Evolutionary conservation across 495 filamentous ascomycete species (phyloP), one percentile per base, ranked within the genome.

Genomic region (Penicillium tannophilum): DNA sequence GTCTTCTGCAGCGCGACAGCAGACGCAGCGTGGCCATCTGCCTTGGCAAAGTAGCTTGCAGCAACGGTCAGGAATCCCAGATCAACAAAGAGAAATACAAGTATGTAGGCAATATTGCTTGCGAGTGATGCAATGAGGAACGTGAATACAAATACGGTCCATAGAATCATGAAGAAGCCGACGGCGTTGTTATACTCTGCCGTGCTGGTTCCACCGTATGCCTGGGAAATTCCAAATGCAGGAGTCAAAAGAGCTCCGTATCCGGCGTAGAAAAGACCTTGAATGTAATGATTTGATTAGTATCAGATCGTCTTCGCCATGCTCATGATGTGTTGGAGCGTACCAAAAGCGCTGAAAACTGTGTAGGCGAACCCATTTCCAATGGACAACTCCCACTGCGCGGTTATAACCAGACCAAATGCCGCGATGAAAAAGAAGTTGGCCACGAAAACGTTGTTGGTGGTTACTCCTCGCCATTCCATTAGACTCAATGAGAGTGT

Each of bases 311-410:
- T 30, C 7, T 45, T 43, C 24, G 28, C 11, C 9, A 14, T 26
- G 45, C 23, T 48, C 4, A 7, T 19, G 16, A 6, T 2, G 19
- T 5, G n/a, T 7, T 26, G 35, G 44, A 10, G 46, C 64, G n/a
- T 30, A 65, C 64, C 73, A 52, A 82, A 80, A 31, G 79, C 78
- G 57, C 71, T 73, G 24, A 80, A 75, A 10, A 81, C 78, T 3
- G 80, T 84, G 36, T 84, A 82, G 6, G 76, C 74, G 45, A 79
- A 82, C 0, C 71, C 77, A 59, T 82, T 81, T 8, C 79, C 79
- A 9, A 77, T 63, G 1, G 77, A 74, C 6, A 80, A 58, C 55
- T 81, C 79, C 81, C 78, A 84, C 62, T 81, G 78, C 17, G 80
- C 80, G 4, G 77, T 76, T 6, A 82, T 61, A 0, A 84, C 71